Evolutionary conservation across 192 early-diverging fungal species (phyloP).

Genomic region (Geranomyces variabilis): DNA sequence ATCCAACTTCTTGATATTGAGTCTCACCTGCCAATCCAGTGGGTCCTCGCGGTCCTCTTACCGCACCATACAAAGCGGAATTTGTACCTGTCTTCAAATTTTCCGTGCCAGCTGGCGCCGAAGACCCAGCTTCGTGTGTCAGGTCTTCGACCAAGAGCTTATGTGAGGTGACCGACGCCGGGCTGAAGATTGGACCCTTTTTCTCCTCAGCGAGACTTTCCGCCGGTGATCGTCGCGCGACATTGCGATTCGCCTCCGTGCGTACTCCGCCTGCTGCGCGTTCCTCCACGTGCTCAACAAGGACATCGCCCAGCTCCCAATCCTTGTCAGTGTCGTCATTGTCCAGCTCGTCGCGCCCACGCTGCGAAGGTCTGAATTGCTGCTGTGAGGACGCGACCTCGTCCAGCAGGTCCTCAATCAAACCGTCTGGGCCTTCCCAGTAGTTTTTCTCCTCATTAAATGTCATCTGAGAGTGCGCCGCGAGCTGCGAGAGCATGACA

Average conservation of each 20-base stretch:
- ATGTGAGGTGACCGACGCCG: neutral
- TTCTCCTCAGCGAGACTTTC: no score
- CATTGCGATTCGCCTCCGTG: no score
- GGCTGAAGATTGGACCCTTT: neutral
- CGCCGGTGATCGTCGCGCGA: no score
- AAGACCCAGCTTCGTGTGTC: neutral
- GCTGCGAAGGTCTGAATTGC: no score
- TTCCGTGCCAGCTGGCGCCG: neutral
- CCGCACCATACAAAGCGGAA: neutral
- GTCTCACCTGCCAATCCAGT: no score
- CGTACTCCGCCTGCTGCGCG: no score
- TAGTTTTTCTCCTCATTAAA: constrained; percentile 32
- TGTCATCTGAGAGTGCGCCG: constrained; percentile 32
- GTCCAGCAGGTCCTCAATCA: constrained; percentile 10
- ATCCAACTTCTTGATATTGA: no score
- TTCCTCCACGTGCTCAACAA: neutral
- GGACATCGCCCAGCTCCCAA: neutral
- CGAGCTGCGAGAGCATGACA: constrained; percentile 36
- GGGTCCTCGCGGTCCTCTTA: neutral
- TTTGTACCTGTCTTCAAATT: neutral
- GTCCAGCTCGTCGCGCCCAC: no score
- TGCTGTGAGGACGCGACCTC: neutral
- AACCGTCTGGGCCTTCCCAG: constrained; percentile 32
- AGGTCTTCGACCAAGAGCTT: constrained; percentile 6
- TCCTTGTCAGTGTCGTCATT: no score